Conservation (phyloP, 1,284 basidiomycete species). For the Coniferiporia weirii region DNA sequence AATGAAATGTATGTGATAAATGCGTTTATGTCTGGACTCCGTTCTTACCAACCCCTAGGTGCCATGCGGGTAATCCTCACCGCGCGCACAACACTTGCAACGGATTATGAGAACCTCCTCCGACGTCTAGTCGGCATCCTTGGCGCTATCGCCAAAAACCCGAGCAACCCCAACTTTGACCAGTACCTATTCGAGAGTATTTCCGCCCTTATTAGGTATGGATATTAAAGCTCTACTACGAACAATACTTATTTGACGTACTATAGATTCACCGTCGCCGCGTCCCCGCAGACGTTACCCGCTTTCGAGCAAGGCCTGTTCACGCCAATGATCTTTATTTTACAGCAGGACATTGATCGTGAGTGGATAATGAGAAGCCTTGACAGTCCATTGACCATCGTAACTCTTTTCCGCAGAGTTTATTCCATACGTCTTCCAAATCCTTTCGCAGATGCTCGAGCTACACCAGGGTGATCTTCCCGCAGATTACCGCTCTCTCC, state of each 20-base stretch:
- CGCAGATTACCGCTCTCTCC: slow-evolving; percentile 70
- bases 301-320: slow-evolving; percentile 83
- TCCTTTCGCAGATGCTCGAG: slow-evolving; percentile 94
- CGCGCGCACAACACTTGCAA: slow-evolving; percentile 72
- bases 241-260: slow-evolving; percentile 13
- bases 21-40: not conserved
- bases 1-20: slow-evolving; percentile 79
- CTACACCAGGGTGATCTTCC: slow-evolving; percentile 70
- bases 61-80: slow-evolving; percentile 93
- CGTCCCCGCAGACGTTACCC: slow-evolving; percentile 59
- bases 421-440: slow-evolving; percentile 96
- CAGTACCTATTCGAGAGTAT: slow-evolving; percentile 97
- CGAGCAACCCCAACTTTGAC: slow-evolving; percentile 95
- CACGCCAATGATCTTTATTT: slow-evolving; percentile 82
- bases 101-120: slow-evolving; percentile 66
- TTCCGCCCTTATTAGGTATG: slow-evolving; percentile 81
- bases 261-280: slow-evolving; percentile 73
- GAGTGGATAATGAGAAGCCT: slow-evolving; percentile 25
- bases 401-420: slow-evolving; percentile 61
- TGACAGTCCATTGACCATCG: not conserved
- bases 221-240: slow-evolving; percentile 1
- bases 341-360: slow-evolving; percentile 93
- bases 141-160: slow-evolving; percentile 88
- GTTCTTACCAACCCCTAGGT: slow-evolving; percentile 40
- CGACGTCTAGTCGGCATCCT: slow-evolving; percentile 78